A percentile compares a stretch with the other conserved stretches of the same genome.
Evolutionary conservation across 768 basidiomycete species (phyloP).

Genomic region (Glaciozyma martinii): DNA sequence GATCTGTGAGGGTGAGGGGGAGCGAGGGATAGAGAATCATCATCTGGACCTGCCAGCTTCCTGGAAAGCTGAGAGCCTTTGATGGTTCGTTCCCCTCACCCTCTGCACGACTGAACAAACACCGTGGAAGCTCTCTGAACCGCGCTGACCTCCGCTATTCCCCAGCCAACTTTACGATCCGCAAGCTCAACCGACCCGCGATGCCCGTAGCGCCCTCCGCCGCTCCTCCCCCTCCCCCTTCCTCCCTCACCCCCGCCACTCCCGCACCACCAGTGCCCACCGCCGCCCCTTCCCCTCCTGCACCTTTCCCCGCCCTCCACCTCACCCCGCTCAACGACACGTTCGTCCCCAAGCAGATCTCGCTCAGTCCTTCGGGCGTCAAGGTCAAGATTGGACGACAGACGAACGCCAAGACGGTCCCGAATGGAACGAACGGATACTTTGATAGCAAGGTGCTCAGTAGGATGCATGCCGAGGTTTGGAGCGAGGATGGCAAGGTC

Average conservation of each 20-base stretch:
- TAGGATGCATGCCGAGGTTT: slow-evolving; percentile 95
- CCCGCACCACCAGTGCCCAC: not conserved
- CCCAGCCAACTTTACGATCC: no score
- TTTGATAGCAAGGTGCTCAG: slow-evolving; percentile 94
- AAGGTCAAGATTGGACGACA: slow-evolving; percentile 69
- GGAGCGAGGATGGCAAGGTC: slow-evolving; percentile 81
- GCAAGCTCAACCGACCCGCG: no score
- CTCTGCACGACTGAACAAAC: no score
- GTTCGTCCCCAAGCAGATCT: slow-evolving; percentile 87
- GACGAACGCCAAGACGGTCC: slow-evolving; percentile 89
- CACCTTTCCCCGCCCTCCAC: slow-evolving; percentile 44
- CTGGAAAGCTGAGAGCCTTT: no score
- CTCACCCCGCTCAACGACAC: slow-evolving; percentile 90
- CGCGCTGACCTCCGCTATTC: no score
- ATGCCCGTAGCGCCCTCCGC: no score
- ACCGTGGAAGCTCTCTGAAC: no score
- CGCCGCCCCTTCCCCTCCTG: not conserved
- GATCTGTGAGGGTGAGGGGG: no score
- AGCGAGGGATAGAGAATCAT: no score
- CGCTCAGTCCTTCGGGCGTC: slow-evolving; percentile 49
- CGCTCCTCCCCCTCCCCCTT: not conserved
- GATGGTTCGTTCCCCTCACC: no score
- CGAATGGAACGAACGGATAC: slow-evolving; percentile 82
- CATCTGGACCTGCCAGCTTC: no score
- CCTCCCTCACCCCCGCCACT: not conserved